Conservation (phyloP, 2,329 filamentous ascomycete genomes). For the Colletotrichum sp. region DNA sequence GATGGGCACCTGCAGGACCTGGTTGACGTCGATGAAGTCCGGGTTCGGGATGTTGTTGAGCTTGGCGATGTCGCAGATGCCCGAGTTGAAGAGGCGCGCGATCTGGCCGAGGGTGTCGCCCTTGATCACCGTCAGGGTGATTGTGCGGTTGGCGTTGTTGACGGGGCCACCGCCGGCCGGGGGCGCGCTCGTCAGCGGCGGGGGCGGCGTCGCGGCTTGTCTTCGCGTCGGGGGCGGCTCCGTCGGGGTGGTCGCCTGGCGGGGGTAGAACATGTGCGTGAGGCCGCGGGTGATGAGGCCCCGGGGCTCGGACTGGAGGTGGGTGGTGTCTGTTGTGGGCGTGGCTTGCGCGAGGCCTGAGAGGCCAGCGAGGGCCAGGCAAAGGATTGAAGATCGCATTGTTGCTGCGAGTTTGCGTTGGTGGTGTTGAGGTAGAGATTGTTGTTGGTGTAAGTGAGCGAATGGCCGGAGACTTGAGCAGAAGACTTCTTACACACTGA, state of each 20-base stretch:
- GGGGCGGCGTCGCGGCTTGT: neutral
- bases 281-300: neutral
- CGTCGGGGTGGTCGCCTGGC: neutral
- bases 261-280: neutral
- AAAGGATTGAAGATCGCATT: slow-evolving; percentile 7
- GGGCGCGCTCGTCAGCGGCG: neutral
- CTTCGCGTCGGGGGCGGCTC: neutral
- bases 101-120: slow-evolving; percentile 12
- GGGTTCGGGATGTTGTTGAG: slow-evolving; percentile 9
- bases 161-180: neutral
- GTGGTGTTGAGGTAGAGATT: neutral
- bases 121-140: neutral
- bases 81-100: slow-evolving; percentile 10
- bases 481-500: neutral
- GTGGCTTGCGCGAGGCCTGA: neutral
- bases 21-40: neutral
- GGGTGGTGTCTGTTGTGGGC: neutral
- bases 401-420: neutral
- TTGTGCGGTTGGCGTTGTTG: slow-evolving; percentile 1
- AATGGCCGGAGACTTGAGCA: neutral
- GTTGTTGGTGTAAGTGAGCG: neutral
- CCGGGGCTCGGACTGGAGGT: neutral
- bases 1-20: neutral
- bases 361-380: neutral
- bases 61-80: slow-evolving; percentile 17